phyloP scores from a whole-genome alignment of 805 yeast species.

The Candida hungchunana region DNA sequence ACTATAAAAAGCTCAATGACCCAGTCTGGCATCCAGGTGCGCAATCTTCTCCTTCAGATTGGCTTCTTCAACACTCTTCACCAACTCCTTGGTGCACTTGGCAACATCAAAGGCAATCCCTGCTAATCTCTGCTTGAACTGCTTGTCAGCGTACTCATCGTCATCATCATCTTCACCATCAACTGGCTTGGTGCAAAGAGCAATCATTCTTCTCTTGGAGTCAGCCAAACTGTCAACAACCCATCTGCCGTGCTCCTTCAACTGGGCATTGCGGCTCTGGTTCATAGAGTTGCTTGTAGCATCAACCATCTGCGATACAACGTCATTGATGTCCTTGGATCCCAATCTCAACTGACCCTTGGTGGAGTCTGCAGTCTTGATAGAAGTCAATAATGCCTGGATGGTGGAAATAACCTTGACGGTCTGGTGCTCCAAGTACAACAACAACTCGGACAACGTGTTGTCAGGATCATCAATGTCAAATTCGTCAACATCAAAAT shows the following conservation, averaged over 20 bases:
- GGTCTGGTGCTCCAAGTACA: slow-evolving; percentile 89
- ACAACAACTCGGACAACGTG: slow-evolving; percentile 75
- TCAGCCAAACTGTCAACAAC: slow-evolving; percentile 83
- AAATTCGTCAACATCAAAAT: slow-evolving; percentile 69
- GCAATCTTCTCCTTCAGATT: slow-evolving; percentile 83
- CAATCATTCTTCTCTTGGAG: slow-evolving; percentile 78
- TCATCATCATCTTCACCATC: slow-evolving; percentile 39
- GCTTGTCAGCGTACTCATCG: slow-evolving; percentile 74
- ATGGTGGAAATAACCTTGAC: slow-evolving; percentile 87
- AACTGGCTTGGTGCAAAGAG: slow-evolving; percentile 47
- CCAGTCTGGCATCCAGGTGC: slow-evolving; percentile 60
- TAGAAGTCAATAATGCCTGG: slow-evolving; percentile 72
- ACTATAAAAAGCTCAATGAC: no score
- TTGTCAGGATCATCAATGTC: slow-evolving; percentile 86
- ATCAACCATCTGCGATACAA: slow-evolving; percentile 82
- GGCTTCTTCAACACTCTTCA: slow-evolving; percentile 93
- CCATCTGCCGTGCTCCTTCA: slow-evolving; percentile 89
- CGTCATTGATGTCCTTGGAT: slow-evolving; percentile 70
- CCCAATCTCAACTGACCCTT: slow-evolving; percentile 69
- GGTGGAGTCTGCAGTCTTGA: slow-evolving; percentile 71
- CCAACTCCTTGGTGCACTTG: slow-evolving; percentile 91
- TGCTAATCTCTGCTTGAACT: slow-evolving; percentile 88
- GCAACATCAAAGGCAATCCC: slow-evolving; percentile 97
- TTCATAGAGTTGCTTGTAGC: slow-evolving; percentile 86
- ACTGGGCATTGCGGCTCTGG: slow-evolving; percentile 77